These are phyloP conservation scores for Inga oerstediana DNA, from an alignment of 306 rosid species.

Conservation along the genomic window DNA sequence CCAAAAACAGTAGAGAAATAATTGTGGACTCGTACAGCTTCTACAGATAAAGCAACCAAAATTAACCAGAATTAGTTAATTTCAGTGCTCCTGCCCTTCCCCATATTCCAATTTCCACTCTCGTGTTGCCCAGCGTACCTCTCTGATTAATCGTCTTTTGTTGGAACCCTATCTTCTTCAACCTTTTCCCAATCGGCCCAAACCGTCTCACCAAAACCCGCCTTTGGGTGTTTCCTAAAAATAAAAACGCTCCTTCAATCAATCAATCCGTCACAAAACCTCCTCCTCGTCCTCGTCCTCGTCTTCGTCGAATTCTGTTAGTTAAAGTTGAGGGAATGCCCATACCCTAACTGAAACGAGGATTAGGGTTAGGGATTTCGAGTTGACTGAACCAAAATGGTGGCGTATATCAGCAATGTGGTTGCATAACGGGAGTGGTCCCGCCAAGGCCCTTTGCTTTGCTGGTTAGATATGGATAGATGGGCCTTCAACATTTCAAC, in stretches of 20 bases:
- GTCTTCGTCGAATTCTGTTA: not conserved
- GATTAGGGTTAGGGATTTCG: constrained; percentile 30
- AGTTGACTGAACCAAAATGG: constrained; percentile 26
- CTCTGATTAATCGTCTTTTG: not conserved
- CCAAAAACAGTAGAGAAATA: constrained; percentile 28
- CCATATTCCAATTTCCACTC: constrained; percentile 4
- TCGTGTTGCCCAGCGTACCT: not conserved
- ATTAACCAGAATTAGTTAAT: constrained; percentile 13
- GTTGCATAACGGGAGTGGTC: constrained; percentile 46
- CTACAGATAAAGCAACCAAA: constrained; percentile 15
- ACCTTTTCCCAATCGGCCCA: constrained; percentile 16
- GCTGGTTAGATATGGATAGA: constrained; percentile 4
- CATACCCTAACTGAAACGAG: constrained; percentile 13
- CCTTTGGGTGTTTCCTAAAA: not conserved
- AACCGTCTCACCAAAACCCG: not conserved
- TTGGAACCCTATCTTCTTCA: constrained; percentile 1
- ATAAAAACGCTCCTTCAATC: not conserved
- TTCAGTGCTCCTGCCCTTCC: constrained; percentile 6
- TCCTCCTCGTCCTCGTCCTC: not conserved
- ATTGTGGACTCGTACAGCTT: constrained; percentile 11
- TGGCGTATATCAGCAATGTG: constrained; percentile 9
- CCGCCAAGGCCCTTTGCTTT: constrained; percentile 25
- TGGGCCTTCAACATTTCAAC: not conserved
- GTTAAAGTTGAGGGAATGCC: constrained; percentile 9
- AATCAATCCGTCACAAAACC: not conserved